These are phyloP conservation scores for Cicer arietinum DNA, from an alignment of 306 rosid species.

Conservation along the genomic window DNA sequence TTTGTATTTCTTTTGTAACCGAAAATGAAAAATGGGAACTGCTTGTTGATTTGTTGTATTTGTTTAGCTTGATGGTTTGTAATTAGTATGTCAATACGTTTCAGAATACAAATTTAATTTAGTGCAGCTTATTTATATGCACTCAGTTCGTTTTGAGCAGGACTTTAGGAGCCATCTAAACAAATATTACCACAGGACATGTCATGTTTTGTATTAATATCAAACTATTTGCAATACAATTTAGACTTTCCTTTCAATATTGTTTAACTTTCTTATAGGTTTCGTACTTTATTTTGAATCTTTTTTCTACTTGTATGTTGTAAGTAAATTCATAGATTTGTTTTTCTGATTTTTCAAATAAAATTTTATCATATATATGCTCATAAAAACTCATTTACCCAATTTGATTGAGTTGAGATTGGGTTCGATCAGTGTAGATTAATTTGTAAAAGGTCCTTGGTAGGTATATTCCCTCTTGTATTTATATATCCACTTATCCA, in stretches of 20 bases:
- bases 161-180: no score
- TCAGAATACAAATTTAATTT: background rate
- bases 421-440: background rate
- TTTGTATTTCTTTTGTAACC: background rate
- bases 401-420: background rate
- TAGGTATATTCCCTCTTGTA: background rate
- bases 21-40: background rate
- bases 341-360: no score
- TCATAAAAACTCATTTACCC: background rate
- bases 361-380: no score
- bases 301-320: background rate
- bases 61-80: background rate
- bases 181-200: no score
- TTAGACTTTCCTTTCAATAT: constrained; percentile 1
- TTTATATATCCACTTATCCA: background rate
- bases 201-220: no score
- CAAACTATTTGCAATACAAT: background rate
- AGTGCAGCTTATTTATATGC: background rate
- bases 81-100: no score
- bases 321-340: background rate
- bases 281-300: background rate
- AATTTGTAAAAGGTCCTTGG: background rate
- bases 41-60: no score
- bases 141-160: background rate
- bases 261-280: background rate